Evolutionary conservation across 169 alveolate species (phyloP).

Genomic region (Theileria luwenshuni): DNA sequence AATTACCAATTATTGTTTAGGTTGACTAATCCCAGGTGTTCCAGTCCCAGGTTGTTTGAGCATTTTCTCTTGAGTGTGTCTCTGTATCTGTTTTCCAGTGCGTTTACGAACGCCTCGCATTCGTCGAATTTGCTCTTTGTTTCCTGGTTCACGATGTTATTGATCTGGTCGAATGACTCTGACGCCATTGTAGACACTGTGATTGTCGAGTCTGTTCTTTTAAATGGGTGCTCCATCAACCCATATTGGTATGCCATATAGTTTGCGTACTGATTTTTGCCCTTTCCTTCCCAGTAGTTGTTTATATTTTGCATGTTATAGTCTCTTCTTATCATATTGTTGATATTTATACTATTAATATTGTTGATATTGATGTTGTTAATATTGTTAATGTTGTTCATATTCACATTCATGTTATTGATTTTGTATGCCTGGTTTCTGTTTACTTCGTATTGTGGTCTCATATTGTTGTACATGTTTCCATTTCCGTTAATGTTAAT

Average conservation of each 20-base stretch:
- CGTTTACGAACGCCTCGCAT: constrained; percentile 55
- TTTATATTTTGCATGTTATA: too few species aligned
- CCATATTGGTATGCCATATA: constrained; percentile 5
- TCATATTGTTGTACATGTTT: too few species aligned
- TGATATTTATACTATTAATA: too few species aligned
- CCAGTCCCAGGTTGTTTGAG: constrained; percentile 11
- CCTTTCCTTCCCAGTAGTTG: too few species aligned
- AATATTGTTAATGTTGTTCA: background rate
- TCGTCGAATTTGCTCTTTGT: constrained; percentile 27
- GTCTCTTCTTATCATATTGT: too few species aligned
- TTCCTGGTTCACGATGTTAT: background rate
- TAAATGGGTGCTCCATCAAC: background rate
- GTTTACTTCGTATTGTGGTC: background rate
- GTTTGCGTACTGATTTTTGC: too few species aligned
- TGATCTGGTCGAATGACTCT: background rate
- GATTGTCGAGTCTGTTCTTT: constrained; percentile 10
- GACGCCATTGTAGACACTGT: constrained; percentile 20
- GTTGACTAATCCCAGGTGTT: constrained; percentile 4
- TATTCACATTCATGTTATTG: background rate
- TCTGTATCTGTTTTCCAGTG: constrained; percentile 45
- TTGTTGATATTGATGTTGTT: too few species aligned
- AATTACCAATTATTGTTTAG: constrained; percentile 17
- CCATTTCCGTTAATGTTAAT: background rate
- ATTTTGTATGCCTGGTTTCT: too few species aligned
- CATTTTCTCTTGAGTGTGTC: constrained; percentile 52